Conservation (phyloP, 2,329 filamentous ascomycete genomes). For the Monilinia vaccinii-corymbosi region DNA sequence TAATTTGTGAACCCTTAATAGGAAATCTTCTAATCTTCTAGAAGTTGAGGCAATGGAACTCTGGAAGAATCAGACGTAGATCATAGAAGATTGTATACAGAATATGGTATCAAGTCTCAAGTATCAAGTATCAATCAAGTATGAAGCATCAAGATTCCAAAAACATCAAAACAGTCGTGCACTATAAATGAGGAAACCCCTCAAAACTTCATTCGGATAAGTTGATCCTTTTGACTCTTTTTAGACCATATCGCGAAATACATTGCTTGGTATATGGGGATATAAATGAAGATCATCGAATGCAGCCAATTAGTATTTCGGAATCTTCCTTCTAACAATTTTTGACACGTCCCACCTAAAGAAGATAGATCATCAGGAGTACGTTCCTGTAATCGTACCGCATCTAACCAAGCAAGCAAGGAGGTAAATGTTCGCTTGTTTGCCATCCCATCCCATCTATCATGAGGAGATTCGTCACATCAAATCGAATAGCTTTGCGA, state of each 20-base stretch:
- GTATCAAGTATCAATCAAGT: background rate
- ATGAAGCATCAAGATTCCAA: background rate
- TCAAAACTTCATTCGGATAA: background rate
- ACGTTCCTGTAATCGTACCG: background rate
- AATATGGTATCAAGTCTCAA: background rate
- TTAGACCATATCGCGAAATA: background rate
- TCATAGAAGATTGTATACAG: background rate
- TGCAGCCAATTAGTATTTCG: background rate
- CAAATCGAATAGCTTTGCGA: background rate
- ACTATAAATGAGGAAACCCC: background rate
- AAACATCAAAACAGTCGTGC: background rate
- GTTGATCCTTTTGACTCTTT: background rate
- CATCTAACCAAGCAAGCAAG: background rate
- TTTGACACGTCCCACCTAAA: background rate
- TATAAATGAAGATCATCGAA: slow-evolving; percentile 3
- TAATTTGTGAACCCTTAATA: background rate
- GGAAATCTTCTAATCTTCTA: slow-evolving; percentile 6
- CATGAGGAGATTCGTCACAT: background rate
- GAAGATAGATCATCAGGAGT: background rate
- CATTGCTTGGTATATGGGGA: background rate
- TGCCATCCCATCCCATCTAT: background rate
- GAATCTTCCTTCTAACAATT: background rate
- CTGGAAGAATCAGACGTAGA: background rate
- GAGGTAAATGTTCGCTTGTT: background rate
- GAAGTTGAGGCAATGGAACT: slow-evolving; percentile 6